These are phyloP conservation scores for Arthroderma sp. DNA, from an alignment of 2,329 filamentous ascomycete species.

Conservation along the genomic window DNA sequence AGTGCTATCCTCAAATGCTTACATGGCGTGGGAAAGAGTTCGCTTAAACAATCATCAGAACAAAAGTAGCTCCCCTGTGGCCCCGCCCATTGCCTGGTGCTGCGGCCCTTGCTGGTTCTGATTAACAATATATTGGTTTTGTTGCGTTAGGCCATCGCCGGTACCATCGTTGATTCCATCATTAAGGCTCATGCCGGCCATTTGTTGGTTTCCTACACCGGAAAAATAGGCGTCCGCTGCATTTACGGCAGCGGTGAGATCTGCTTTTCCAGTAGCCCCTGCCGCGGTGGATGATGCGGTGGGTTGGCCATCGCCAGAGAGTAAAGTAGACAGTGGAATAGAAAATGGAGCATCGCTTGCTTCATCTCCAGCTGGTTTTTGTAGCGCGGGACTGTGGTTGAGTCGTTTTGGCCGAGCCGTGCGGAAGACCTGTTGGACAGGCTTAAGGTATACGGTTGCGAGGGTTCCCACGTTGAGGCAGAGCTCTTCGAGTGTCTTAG, in stretches of 20 bases:
- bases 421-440: slow-evolving; percentile 92
- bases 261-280: slow-evolving; percentile 23
- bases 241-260: slow-evolving; percentile 58
- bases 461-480: slow-evolving; percentile 92
- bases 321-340: slow-evolving; percentile 10
- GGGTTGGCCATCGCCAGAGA: slow-evolving; percentile 33
- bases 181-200: slow-evolving; percentile 57
- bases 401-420: slow-evolving; percentile 69
- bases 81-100: slow-evolving; percentile 49
- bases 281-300: slow-evolving; percentile 16
- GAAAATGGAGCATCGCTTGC: slow-evolving; percentile 17
- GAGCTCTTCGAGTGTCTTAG: slow-evolving; percentile 86
- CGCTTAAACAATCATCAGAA: slow-evolving; percentile 4
- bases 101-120: slow-evolving; percentile 69
- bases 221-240: slow-evolving; percentile 88
- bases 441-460: slow-evolving; percentile 94
- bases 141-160: slow-evolving; percentile 42
- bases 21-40: too few species aligned
- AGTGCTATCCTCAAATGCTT: too few species aligned
- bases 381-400: slow-evolving; percentile 71
- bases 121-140: slow-evolving; percentile 55
- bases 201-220: slow-evolving; percentile 58
- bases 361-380: slow-evolving; percentile 48
- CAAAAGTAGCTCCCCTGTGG: slow-evolving; percentile 56
- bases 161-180: slow-evolving; percentile 44